These are phyloP conservation scores for Quercus berberidifolia DNA, from an alignment of 306 rosid species.

Conservation along the genomic window DNA sequence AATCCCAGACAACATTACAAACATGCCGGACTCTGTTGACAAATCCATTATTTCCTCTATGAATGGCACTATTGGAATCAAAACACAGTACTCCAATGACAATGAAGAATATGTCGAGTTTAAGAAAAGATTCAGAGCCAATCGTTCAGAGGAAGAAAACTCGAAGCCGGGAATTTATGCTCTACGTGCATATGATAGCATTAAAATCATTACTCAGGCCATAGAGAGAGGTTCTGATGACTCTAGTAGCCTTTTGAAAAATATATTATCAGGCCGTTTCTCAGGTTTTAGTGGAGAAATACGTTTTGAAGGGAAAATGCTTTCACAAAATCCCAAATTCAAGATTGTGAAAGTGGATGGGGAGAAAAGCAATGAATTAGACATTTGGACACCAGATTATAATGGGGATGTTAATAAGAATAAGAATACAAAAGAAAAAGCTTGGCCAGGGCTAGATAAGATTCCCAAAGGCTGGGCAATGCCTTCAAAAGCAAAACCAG, in stretches of 20 bases:
- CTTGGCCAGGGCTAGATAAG: constrained; percentile 50
- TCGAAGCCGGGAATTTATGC: constrained; percentile 52
- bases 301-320: constrained; percentile 34
- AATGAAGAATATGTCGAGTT: constrained; percentile 27
- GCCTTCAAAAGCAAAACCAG: constrained; percentile 38
- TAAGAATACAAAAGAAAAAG: too few species aligned
- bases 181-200: constrained; percentile 58
- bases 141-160: constrained; percentile 40
- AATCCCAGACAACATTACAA: constrained; percentile 51
- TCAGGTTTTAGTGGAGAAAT: constrained; percentile 57
- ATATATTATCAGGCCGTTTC: constrained; percentile 31
- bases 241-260: constrained; percentile 4
- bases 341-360: constrained; percentile 49
- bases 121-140: constrained; percentile 16
- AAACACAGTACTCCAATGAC: constrained; percentile 37
- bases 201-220: constrained; percentile 42
- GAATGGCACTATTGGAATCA: constrained; percentile 72
- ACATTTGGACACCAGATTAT: not conserved
- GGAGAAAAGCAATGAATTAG: not conserved
- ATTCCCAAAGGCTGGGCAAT: constrained; percentile 66
- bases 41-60: constrained; percentile 42
- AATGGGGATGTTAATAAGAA: too few species aligned
- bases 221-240: constrained; percentile 21
- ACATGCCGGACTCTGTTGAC: constrained; percentile 41
- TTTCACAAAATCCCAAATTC: constrained; percentile 21